These are phyloP conservation scores for Ophiostoma sp. DNA, from an alignment of 2,329 filamentous ascomycete genomes.

Conservation along the genomic window DNA sequence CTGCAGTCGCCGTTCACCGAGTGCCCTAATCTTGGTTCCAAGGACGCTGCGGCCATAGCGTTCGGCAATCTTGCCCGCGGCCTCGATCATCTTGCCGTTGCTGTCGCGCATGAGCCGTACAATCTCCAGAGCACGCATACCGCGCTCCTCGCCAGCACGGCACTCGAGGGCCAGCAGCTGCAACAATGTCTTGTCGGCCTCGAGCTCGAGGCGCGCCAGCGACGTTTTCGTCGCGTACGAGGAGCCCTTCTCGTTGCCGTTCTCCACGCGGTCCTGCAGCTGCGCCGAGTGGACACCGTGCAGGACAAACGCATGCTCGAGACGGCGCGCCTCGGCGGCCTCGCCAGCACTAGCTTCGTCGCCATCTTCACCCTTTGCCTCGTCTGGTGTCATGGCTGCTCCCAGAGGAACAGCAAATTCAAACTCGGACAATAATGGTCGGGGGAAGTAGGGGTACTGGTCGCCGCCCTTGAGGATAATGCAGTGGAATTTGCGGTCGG, in stretches of 20 bases:
- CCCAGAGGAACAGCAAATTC: slow-evolving; percentile 80
- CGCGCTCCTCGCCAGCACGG: slow-evolving; percentile 82
- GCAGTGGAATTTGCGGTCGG: slow-evolving; percentile 89
- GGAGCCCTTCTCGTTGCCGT: slow-evolving; percentile 50
- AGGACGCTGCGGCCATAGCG: slow-evolving; percentile 75
- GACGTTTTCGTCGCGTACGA: slow-evolving; percentile 59
- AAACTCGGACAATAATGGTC: slow-evolving; percentile 86
- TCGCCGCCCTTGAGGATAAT: slow-evolving; percentile 98
- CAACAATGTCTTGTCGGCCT: slow-evolving; percentile 83
- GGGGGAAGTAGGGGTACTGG: slow-evolving; percentile 85
- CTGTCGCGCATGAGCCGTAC: slow-evolving; percentile 79
- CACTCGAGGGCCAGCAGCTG: slow-evolving; percentile 88
- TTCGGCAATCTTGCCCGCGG: slow-evolving; percentile 81
- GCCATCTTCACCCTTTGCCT: slow-evolving; percentile 31
- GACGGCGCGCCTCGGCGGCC: slow-evolving; percentile 49
- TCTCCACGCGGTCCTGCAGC: slow-evolving; percentile 64
- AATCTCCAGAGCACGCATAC: slow-evolving; percentile 91
- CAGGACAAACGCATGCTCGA: slow-evolving; percentile 80
- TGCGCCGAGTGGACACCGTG: slow-evolving; percentile 66
- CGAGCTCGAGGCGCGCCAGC: slow-evolving; percentile 67
- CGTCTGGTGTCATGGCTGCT: slow-evolving; percentile 23
- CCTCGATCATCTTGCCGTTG: slow-evolving; percentile 83
- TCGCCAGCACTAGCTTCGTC: slow-evolving; percentile 34
- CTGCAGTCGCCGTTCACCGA: slow-evolving; percentile 61
- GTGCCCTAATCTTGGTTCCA: slow-evolving; percentile 82